phyloP scores from a whole-genome alignment of 495 filamentous ascomycete genomes.

The Rhypophila decipiens region DNA sequence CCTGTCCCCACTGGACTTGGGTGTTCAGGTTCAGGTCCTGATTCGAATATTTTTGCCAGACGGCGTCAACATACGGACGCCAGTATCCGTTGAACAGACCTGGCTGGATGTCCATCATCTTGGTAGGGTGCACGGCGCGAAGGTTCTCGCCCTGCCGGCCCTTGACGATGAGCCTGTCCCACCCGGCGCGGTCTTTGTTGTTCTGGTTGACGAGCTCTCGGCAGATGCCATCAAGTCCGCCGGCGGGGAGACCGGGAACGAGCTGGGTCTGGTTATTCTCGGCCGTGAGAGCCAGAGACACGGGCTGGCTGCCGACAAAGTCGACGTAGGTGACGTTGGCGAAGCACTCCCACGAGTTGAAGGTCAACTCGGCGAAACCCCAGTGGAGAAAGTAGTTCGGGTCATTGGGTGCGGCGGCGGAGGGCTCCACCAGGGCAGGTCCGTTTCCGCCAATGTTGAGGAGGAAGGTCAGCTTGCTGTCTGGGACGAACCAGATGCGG shows the following conservation, averaged over 20 bases:
- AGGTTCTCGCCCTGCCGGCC: constrained; percentile 29
- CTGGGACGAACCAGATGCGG: constrained; percentile 62
- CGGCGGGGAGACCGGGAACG: constrained; percentile 52
- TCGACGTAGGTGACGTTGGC: constrained; percentile 73
- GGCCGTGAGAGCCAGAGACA: constrained; percentile 55
- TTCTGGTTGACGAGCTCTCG: constrained; percentile 47
- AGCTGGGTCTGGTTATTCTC: constrained; percentile 40
- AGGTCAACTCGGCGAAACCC: constrained; percentile 72
- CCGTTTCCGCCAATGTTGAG: constrained; percentile 64
- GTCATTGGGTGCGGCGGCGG: constrained; percentile 58
- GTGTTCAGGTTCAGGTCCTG: constrained; percentile 55
- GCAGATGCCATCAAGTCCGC: constrained; percentile 53
- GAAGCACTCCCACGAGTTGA: constrained; percentile 59
- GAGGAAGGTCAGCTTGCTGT: constrained; percentile 57
- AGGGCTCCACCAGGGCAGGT: constrained; percentile 67
- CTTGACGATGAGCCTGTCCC: constrained; percentile 57
- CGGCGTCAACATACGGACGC: constrained; percentile 53
- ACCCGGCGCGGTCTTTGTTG: constrained; percentile 49
- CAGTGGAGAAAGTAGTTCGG: constrained; percentile 58
- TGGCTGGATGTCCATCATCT: constrained; percentile 40
- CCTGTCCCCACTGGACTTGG: constrained; percentile 43
- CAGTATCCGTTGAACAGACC: constrained; percentile 56
- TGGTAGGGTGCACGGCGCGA: constrained; percentile 61
- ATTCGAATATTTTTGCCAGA: constrained; percentile 55
- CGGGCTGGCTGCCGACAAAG: constrained; percentile 62